A percentile compares a stretch with the other conserved stretches of the same genome.
Conservation (phyloP, 2,329 filamentous ascomycete genomes). For the Aspergillus amoenus region DNA sequence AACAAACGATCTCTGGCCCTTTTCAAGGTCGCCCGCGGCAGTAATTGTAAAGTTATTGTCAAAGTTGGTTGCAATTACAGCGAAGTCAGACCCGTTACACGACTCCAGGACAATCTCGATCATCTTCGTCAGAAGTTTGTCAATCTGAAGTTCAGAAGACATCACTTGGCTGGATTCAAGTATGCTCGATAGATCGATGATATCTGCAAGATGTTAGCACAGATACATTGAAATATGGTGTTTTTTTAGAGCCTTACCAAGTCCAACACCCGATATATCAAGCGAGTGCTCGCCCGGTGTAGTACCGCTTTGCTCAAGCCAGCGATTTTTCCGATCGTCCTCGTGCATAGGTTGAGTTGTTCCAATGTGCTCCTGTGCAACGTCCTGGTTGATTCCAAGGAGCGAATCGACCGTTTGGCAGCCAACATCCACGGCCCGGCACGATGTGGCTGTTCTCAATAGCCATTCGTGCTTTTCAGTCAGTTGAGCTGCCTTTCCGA, state of each 20-base stretch:
- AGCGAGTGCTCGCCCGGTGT: constrained; percentile 38
- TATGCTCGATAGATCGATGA: constrained; percentile 64
- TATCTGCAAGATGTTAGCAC: constrained; percentile 54
- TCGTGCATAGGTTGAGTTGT: constrained; percentile 36
- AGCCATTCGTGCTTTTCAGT: constrained; percentile 61
- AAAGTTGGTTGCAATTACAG: constrained; percentile 61
- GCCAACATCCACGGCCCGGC: constrained; percentile 53
- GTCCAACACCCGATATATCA: constrained; percentile 43
- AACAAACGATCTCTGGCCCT: constrained; percentile 53
- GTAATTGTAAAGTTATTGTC: constrained; percentile 60
- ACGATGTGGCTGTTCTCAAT: constrained; percentile 54
- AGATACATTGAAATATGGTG: not conserved
- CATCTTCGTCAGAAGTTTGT: constrained; percentile 63
- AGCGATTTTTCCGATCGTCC: constrained; percentile 41
- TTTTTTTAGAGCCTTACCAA: constrained; percentile 27
- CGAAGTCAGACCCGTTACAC: constrained; percentile 60
- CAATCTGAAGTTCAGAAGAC: constrained; percentile 64
- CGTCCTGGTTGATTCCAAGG: constrained; percentile 37
- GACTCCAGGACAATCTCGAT: constrained; percentile 64
- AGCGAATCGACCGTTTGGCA: constrained; percentile 59
- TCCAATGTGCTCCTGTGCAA: constrained; percentile 30
- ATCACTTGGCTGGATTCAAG: constrained; percentile 65
- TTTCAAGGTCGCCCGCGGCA: constrained; percentile 59
- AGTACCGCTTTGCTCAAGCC: constrained; percentile 43
- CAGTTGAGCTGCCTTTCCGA: constrained; percentile 59